Evolutionary conservation across 2,329 filamentous ascomycete genomes (phyloP), one percentile per base, ranked within the genome.

Genomic region (Furcasterigmium sp.): DNA sequence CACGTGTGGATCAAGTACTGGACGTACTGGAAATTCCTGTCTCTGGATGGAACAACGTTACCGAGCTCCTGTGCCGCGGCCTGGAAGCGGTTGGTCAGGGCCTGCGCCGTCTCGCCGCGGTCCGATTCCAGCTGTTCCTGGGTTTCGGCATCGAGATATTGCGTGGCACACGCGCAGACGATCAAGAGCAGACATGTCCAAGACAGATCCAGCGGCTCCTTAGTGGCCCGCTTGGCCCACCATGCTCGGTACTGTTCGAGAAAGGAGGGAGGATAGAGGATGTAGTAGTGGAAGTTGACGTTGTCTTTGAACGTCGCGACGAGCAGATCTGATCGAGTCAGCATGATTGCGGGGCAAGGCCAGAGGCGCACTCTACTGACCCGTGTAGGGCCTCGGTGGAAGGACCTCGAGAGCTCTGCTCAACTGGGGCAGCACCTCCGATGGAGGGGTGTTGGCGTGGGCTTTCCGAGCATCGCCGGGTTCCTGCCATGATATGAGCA

Each of bases 201-300:
- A 39, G 62, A 60, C 4, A 65, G 50, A 20, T 56, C 53, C 2
- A 67, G 52, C n/a, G 60, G 61, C 17, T 51, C 51, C 23, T 53
- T 49, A 10, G 55, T 54, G 29, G 53, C 50, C 23, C 60, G 56
- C 19, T 51, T 46, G 13, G 45, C 42, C 60, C 64, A 67, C 64
- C 64, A 67, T 13, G 49, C 46, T 23, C 57, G 51, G 35, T 67
- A 67, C 23, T 66, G 60, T 29, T 60, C 55, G 13, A 64, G 26
- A 26, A 67, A 66, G 7, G 53, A 52, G 1, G 56, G 47, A 0
- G 64, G 61, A 41, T 67, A 64, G 20, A 65, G 49, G 39, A 66
- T 61, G 45, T 67, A 67, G 53, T 64, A 63, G 46, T 66, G 63
- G 39, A 54, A 66, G 45, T 67, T 67, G 47, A 61, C 62, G 32